Evolutionary conservation across 305 asterid genomes (phyloP).

Genomic region (Fraxinus nigra): DNA sequence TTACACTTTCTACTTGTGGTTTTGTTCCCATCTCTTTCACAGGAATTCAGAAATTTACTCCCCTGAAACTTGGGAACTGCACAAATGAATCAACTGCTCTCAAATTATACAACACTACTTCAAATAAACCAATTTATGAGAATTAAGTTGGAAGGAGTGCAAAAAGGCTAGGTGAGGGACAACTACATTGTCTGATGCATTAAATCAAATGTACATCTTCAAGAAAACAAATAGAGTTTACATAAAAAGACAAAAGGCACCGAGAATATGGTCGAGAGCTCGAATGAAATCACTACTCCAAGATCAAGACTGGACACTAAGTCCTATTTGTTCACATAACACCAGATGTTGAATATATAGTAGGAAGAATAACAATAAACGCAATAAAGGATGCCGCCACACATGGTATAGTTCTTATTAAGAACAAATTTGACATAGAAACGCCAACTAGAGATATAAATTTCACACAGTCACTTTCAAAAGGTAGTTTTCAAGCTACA

Average conservation of each 20-base stretch:
- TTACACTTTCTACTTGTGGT: slow-evolving; percentile 49
- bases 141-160: not conserved
- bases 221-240: not conserved
- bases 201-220: not conserved
- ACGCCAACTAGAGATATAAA: not conserved
- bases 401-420: not conserved
- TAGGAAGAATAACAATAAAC: not conserved
- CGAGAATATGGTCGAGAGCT: not conserved
- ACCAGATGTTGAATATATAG: not conserved
- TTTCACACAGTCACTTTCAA: not conserved
- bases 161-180: not conserved
- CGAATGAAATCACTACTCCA: not conserved
- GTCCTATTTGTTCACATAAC: not conserved
- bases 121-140: not conserved
- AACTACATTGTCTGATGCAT: not conserved
- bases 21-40: slow-evolving; percentile 39
- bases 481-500: not conserved
- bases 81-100: not conserved
- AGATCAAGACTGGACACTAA: not conserved
- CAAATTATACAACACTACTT: not conserved
- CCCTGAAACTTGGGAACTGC: slow-evolving; percentile 26
- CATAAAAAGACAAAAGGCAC: not conserved
- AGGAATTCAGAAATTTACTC: slow-evolving; percentile 22
- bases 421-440: not conserved
- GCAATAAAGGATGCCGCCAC: not conserved